phyloP scores from a whole-genome alignment of 192 early-diverging fungal genomes.

The Coemansia sp. region DNA sequence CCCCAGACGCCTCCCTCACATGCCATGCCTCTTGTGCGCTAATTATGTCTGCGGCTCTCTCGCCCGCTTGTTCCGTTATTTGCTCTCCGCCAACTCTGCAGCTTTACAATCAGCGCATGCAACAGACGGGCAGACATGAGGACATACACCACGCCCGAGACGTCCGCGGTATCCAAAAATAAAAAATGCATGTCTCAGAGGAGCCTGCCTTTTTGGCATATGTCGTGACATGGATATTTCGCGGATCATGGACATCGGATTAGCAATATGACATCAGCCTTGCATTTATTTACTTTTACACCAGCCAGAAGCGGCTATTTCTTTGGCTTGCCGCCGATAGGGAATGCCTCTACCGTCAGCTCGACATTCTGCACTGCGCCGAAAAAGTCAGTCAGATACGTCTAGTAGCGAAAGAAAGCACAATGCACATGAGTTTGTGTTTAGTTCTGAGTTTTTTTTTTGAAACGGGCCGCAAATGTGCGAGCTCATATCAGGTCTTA shows the following conservation, averaged over 20 bases:
- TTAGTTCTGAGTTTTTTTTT: not conserved
- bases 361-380: constrained; percentile 91
- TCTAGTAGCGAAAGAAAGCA: constrained; percentile 49
- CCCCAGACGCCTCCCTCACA: too few species aligned
- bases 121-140: not conserved
- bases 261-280: not conserved
- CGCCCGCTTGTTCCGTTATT: not conserved
- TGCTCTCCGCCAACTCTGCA: not conserved
- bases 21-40: too few species aligned
- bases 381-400: constrained; percentile 90
- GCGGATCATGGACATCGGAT: not conserved
- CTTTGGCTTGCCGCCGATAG: constrained; percentile 19
- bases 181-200: not conserved
- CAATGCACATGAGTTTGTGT: not conserved
- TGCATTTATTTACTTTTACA: not conserved
- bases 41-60: not conserved
- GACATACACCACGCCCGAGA: not conserved
- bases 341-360: constrained; percentile 60
- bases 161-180: not conserved
- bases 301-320: not conserved
- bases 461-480: too few species aligned
- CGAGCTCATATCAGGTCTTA: too few species aligned
- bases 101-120: not conserved
- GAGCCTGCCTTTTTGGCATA: not conserved
- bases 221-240: not conserved